Percentiles rank a stretch among this genome's conserved stretches.
Conservation (phyloP, 1,284 basidiomycete species). For the Ceratobasidium sp. region DNA sequence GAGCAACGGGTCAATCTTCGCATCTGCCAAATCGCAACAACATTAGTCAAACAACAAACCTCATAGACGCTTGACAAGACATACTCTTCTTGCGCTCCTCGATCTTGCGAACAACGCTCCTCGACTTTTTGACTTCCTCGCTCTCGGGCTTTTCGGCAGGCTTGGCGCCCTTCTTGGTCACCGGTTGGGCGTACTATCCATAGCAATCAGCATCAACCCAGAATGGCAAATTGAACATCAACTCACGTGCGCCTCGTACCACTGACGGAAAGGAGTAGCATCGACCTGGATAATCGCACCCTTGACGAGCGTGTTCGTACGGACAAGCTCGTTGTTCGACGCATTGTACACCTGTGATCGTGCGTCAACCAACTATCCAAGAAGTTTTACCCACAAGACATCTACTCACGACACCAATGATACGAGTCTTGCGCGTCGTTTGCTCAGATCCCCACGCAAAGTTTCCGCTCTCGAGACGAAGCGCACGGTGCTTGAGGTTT, state of each 20-base stretch:
- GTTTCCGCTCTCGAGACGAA: conserved; percentile 93
- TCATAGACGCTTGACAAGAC: conserved; percentile 41
- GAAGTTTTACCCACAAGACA: too few relatives aligned
- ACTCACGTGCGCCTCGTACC: conserved; percentile 95
- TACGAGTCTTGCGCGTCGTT: conserved; percentile 89
- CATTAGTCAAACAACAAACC: conserved; percentile 3
- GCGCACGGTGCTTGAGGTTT: conserved; percentile 90
- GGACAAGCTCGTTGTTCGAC: conserved; percentile 98
- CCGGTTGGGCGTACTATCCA: conserved; percentile 84
- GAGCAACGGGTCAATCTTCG: conserved; percentile 87
- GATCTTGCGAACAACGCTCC: conserved; percentile 84
- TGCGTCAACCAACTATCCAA: neutral
- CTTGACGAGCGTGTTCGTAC: conserved; percentile 97
- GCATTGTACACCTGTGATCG: conserved; percentile 86
- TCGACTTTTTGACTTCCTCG: conserved; percentile 80
- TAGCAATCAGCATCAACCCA: neutral
- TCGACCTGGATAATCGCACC: conserved; percentile 93
- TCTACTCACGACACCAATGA: conserved; percentile 82
- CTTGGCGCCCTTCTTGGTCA: conserved; percentile 84
- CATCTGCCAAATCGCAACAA: conserved; percentile 58
- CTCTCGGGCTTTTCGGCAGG: conserved; percentile 57
- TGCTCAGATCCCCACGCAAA: conserved; percentile 97
- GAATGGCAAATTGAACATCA: neutral
- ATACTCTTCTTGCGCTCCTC: conserved; percentile 89
- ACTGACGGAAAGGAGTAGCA: conserved; percentile 96